Evolutionary conservation across 2,329 filamentous ascomycete genomes (phyloP).

Genomic region (Fusarium udum): DNA sequence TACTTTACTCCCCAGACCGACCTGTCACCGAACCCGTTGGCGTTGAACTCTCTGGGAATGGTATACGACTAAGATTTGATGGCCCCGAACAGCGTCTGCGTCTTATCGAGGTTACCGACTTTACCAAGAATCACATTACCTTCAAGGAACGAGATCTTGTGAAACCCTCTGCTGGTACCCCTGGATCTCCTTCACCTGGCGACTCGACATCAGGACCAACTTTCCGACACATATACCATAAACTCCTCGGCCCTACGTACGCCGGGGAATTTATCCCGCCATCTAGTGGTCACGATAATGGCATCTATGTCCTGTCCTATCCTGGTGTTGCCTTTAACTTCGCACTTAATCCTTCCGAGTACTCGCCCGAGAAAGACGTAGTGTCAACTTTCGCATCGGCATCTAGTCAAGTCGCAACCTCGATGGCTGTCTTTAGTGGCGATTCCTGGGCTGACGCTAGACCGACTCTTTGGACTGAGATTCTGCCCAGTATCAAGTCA

Average conservation of each 20-base stretch:
- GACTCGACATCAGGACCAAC: conserved; percentile 68
- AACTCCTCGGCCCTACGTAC: conserved; percentile 92
- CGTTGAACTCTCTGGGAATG: conserved; percentile 82
- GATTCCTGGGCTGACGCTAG: conserved; percentile 90
- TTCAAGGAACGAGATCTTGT: conserved; percentile 84
- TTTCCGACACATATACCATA: conserved; percentile 91
- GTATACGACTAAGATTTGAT: conserved; percentile 90
- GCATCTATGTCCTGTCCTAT: conserved; percentile 91
- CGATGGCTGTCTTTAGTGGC: conserved; percentile 91
- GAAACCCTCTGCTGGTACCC: conserved; percentile 63
- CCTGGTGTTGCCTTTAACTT: conserved; percentile 95
- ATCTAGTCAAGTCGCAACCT: conserved; percentile 77
- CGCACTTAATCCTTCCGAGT: conserved; percentile 76
- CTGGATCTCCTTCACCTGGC: conserved; percentile 45
- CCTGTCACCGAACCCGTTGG: conserved; percentile 81
- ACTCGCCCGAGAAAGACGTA: conserved; percentile 81
- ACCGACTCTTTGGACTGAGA: conserved; percentile 77
- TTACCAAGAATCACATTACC: conserved; percentile 82
- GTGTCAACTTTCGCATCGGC: conserved; percentile 85
- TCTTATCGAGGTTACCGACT: conserved; percentile 90
- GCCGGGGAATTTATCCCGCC: conserved; percentile 89
- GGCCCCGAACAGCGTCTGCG: conserved; percentile 91
- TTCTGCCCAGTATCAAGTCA: conserved; percentile 77
- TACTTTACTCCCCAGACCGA: conserved; percentile 78
- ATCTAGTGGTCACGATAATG: conserved; percentile 62